phyloP scores from a whole-genome alignment of 2,329 filamentous ascomycete genomes.

The Fusarium sp. region DNA sequence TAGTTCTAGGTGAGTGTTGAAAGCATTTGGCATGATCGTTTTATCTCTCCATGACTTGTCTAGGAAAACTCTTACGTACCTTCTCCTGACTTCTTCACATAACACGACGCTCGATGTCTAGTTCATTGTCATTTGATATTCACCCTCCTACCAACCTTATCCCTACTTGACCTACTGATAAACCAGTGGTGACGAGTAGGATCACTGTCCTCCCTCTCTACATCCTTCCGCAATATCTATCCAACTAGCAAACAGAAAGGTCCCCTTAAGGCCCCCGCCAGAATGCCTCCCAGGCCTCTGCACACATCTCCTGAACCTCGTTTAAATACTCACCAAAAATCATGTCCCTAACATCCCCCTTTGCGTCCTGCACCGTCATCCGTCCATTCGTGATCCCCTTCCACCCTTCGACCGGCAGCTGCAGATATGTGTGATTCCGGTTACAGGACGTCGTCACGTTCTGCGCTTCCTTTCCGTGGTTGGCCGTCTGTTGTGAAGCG shows the following conservation, averaged over 20 bases:
- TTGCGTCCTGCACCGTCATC: background rate
- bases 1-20: background rate
- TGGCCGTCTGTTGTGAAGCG: background rate
- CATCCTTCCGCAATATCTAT: background rate
- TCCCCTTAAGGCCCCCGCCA: background rate
- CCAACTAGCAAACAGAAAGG: background rate
- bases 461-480: background rate
- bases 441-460: background rate
- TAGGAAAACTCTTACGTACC: background rate
- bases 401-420: background rate
- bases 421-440: background rate
- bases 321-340: background rate
- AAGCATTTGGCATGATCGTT: background rate
- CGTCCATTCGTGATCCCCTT: background rate
- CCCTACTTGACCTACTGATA: background rate
- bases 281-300: background rate
- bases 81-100: background rate
- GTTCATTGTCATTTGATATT: background rate
- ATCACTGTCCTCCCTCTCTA: background rate
- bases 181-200: background rate
- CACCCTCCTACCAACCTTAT: background rate
- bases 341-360: background rate
- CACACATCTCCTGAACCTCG: background rate
- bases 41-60: background rate
- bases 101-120: background rate